These are phyloP conservation scores for Zychaea mexicana DNA, from an alignment of 371 early-diverging fungal species.

Conservation along the genomic window DNA sequence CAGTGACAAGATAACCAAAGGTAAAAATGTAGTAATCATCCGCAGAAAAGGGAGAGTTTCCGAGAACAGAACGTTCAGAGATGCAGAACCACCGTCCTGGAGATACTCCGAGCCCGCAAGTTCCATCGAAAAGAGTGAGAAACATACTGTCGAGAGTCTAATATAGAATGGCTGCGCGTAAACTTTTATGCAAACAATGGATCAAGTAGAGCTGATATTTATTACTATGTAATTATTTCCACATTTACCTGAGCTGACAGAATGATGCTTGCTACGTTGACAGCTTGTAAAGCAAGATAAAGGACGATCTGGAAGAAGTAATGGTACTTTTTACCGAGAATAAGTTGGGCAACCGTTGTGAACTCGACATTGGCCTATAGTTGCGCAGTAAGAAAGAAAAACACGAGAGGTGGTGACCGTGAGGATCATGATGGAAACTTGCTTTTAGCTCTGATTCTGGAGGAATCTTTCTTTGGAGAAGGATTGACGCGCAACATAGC, in stretches of 20 bases:
- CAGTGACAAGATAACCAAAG: conserved; percentile 50
- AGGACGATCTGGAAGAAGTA: conserved; percentile 55
- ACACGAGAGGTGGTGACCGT: no score
- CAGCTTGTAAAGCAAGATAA: conserved; percentile 60
- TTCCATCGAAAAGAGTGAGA: conserved; percentile 41
- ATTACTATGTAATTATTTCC: no score
- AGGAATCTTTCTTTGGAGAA: no score
- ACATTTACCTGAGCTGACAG: conserved; percentile 53
- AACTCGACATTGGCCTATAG: conserved; percentile 53
- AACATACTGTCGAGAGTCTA: conserved; percentile 49
- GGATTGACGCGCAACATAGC: no score
- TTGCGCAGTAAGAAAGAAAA: background rate
- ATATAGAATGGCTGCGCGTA: background rate
- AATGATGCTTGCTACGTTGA: conserved; percentile 65
- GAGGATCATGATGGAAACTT: no score
- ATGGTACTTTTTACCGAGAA: conserved; percentile 56
- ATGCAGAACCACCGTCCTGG: conserved; percentile 51
- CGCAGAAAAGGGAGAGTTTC: conserved; percentile 47
- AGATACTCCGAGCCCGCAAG: conserved; percentile 39
- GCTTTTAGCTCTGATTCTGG: no score
- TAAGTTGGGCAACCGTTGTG: conserved; percentile 58
- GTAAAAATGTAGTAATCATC: conserved; percentile 58
- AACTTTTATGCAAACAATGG: background rate
- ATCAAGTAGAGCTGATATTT: no score
- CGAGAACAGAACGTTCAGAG: conserved; percentile 8